Base-by-base conservation (phyloP, 2,329 filamentous ascomycete genomes). In the Zymoseptoria tritici region DNA sequence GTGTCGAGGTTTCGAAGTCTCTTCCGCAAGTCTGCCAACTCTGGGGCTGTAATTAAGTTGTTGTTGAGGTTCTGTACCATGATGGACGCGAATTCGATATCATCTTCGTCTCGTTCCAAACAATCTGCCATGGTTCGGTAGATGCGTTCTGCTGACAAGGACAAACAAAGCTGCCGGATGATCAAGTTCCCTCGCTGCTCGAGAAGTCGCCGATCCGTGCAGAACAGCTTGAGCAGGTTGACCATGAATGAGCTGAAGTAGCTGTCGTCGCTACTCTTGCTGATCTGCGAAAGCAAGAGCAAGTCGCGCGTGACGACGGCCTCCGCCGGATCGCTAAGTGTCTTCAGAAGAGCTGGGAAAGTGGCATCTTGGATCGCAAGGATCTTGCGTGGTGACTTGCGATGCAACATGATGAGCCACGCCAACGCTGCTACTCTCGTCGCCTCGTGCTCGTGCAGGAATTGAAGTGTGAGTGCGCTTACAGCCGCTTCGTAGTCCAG, bases 41-140 rank as follows among this genome's bases (percentile, higher is more conserved):
- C 92, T 0, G 95, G 94, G 0, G 95, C 94, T 1, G 95, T 99
- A 66, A 99, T 97, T 57, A 99, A 85, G 69, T 99, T 99, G 75
- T 99, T 99, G 78, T 99, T 99, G 56, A 99, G 81, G 70, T 97
- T 97, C 74, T 99, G 94, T 29, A 99, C 91, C 94, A 99, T 99
- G 68, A 99, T 97, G 72, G 93, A 97, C 16, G 94, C 93, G 75
- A 99, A 99, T 73, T 99, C 95, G 50, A 99, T 85, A 72, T 99
- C 94, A 76, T 82, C 78, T 66, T 97, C 94, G 74, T 99, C 94
- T 71, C 92, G 96, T 74, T 97, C 94, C 9, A 99, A 89, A 67
- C 94, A 97, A 68, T 99, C 94, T 24, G 94, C 95, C 64, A 99
- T 81, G 2, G 91, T 97, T 31, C 94, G 86, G 71, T 97, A 99